Base-by-base conservation (phyloP, 176 grass and related monocot species). In the Poa pratensis region DNA sequence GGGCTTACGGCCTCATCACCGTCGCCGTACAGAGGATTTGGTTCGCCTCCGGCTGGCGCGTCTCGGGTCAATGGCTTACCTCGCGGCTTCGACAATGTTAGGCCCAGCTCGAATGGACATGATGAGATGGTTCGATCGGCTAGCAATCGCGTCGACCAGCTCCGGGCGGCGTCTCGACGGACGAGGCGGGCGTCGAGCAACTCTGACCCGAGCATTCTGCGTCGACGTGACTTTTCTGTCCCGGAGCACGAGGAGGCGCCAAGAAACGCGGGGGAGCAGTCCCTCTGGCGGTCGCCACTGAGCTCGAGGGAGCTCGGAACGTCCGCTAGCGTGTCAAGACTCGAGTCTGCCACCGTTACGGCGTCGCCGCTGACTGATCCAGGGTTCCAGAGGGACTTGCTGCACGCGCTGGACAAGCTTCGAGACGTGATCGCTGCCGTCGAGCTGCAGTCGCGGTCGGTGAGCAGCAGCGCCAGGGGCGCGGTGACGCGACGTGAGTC, bases 391-490 rank as follows among this genome's bases (percentile, higher is more conserved):
- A 66, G 35, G 55, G 87, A 84, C 2, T 46, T 88, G 45, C 75
- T 88, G 30, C 45, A 50, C 42, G 74, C 74, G 43, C 81, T 88
- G 43, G 75, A 84, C 87, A 73, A 17, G 54, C 87, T 88, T 55
- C 80, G 87, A 0, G 26, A 54, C 12, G 13, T 88, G 74, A 63
- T 88, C 81, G 75, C 57, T 32, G 34, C 67, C 57, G 28, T 88
- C 66, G 74, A 84, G 14, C 20, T 60, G 46, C 75, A 16, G 52
- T 23, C 81, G 53, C 80, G 73, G n/a, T 2, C 11, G 15, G 14
- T 66, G 30, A 79, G 7, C 53, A 5, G 51, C 55, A 19, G 46
- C 61, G 23, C 24, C 2, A 52, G 42, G 8, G 74, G 28, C 18
- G 54, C 80, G 43, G 22, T n/a, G 18, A 83, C 32, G 75, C 80